Evolutionary conservation across 2,329 filamentous ascomycete species (phyloP).

Genomic region (Camillea tinctor): DNA sequence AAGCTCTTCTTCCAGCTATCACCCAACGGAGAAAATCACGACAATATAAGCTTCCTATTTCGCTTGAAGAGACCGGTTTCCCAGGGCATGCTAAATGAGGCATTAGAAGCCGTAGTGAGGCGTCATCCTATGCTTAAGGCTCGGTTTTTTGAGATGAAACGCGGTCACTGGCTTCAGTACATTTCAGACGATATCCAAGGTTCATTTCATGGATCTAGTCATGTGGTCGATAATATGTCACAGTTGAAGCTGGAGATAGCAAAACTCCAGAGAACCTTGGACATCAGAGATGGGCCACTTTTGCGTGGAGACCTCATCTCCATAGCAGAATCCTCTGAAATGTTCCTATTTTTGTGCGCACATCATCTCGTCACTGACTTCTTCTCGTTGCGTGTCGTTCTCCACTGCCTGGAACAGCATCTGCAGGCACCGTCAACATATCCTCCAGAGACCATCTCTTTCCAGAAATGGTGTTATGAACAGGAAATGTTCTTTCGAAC

Average conservation of each 20-base stretch:
- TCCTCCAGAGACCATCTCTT: neutral
- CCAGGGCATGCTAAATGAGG: neutral
- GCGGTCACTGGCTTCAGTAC: conserved; percentile 3
- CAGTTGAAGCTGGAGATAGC: neutral
- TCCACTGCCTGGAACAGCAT: conserved; percentile 1
- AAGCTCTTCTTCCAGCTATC: conserved; percentile 1
- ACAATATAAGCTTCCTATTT: conserved; percentile 2
- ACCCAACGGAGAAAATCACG: conserved; percentile 1
- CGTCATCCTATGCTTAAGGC: conserved; percentile 3
- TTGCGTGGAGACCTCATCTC: conserved; percentile 6
- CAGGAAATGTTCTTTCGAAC: neutral
- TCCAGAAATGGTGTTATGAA: neutral
- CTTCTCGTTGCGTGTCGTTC: conserved; percentile 12
- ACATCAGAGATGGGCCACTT: conserved; percentile 5
- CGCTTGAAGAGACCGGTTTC: neutral
- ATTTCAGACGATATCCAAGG: neutral
- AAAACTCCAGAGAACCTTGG: neutral
- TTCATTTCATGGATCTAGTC: neutral
- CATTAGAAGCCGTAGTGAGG: neutral
- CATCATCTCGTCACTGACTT: conserved; percentile 13
- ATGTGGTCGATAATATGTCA: neutral
- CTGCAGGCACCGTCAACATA: neutral
- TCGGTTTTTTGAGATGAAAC: neutral
- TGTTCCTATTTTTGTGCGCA: conserved; percentile 2
- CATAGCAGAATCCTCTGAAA: neutral